Base-by-base conservation (phyloP, 2,329 filamentous ascomycete genomes). In the Aureobasidium leucospermi region DNA sequence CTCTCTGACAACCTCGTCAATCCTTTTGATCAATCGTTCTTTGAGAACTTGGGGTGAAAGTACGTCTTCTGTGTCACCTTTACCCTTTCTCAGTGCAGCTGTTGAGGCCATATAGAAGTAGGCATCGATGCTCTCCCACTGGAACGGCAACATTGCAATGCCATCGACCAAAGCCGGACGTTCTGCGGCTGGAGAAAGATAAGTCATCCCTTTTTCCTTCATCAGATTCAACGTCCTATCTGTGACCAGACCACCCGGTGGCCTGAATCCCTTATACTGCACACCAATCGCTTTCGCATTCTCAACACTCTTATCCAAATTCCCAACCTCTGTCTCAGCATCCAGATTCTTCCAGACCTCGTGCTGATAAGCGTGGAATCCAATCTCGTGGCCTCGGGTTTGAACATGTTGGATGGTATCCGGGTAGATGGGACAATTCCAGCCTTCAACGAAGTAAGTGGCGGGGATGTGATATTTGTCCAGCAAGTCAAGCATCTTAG, bases 31-130 rank as follows among this genome's bases (percentile, higher is more conserved):
- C 29, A 67, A 65, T 13, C 63, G 58, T 32, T 64, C 36, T 28
- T 63, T 65, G 42, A 71, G 58, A 9, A 63, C 58, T 13, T 63
- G 53, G 23, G 66, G 63, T 10, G 53, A 56, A 45, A 67, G 62
- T 5, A 63, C 28, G 39, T 64, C 61, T 42, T 63, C 65, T 6
- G 58, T 29, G 41, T 67, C 65, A 10, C 64, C 67, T 51, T 69
- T 70, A 49, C 64, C 61, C 59, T 64, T 64, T 29, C 69, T 63
- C 45, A 71, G 55, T 13, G 63, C 65, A 23, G 62, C 58, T 43
- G 69, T 69, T 1, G 62, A 55, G 16, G 68, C 67, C 68, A 71
- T 70, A 52, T 70, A 71, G 61, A 68, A 71, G 57, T 67, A 70
- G 1, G 69, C 69, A 62, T 71, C 69, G 9, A 71, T 68, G 13